Base-by-base conservation (phyloP, 352 stramenopile genomes). In the Phytophthora capsici region DNA sequence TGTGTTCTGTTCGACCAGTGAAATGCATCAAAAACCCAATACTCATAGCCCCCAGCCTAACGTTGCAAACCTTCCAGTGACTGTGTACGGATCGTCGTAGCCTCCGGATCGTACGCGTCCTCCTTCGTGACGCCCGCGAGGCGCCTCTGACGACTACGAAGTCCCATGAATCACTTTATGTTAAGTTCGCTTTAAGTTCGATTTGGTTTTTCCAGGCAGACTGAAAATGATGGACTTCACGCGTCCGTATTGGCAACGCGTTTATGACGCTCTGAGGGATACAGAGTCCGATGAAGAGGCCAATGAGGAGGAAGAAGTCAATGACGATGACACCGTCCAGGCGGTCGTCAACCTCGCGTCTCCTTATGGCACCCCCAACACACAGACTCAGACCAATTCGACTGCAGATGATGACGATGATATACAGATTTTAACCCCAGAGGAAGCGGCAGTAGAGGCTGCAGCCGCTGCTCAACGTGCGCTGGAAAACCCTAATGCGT, bases 101-200 rank as follows among this genome's bases (percentile, higher is more conserved):
- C 66, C 59, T 89, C 74, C 20, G 71, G 46, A 52, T 85, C 77
- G 56, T 80, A 85, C 19, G 67, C 64, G 6, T 73, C 70, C 26
- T 77, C 69, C 26, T 62, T 45, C 0, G 67, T 53, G 22, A 83
- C 63, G 62, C 80, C 71, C 12, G 65, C 67, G 19, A 76, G 60
- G 26, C 75, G 77, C 37, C 79, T 77, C 50, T 86, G 72, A 26
- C 79, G 67, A 45, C 77, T 86, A 1, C 80, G 74, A 1, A 88
- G 70, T 7, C 77, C 77, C 80, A 88, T 88, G 55, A 26, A 41
- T 34, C 28, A 34, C 1, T 12, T 34, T 13, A 12, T 14, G 8
- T 14, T 34, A 34, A 34, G 28, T 34, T 34, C 28, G 28, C 8
- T 9, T 34, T 34, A 34, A 34, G 28, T 34, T 34, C 28, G 28